These are phyloP conservation scores for Tulasnella sp. DNA, from an alignment of 768 basidiomycete species.

Conservation along the genomic window DNA sequence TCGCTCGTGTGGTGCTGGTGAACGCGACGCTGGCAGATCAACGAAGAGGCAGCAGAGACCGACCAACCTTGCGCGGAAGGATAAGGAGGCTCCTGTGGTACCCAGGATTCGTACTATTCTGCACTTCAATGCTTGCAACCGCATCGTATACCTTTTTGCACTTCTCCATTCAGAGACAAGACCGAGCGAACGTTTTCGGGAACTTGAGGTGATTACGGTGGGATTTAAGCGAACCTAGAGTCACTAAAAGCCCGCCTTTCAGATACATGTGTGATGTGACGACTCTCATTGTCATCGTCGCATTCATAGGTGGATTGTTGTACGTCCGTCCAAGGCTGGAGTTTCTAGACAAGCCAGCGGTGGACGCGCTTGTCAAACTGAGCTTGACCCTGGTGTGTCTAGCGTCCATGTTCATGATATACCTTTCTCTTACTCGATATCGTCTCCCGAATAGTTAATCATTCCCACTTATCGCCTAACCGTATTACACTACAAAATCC, in stretches of 20 bases:
- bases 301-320: neutral
- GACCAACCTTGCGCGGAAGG: neutral
- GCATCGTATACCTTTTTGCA: neutral
- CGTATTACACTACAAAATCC: neutral
- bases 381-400: neutral
- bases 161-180: neutral
- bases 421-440: neutral
- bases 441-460: neutral
- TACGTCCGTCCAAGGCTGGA: neutral
- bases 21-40: slow-evolving; percentile 11
- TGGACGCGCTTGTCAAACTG: neutral
- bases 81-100: neutral
- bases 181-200: neutral
- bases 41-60: neutral
- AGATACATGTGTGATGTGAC: neutral
- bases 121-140: neutral
- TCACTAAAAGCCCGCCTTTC: neutral
- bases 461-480: slow-evolving; percentile 8
- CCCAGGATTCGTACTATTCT: neutral
- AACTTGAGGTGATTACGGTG: neutral
- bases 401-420: too few relatives aligned
- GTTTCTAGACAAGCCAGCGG: neutral
- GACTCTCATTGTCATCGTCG: neutral
- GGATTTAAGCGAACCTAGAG: neutral
- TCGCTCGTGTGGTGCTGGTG: neutral